Percentiles rank a stretch among this genome's conserved stretches.
These are phyloP conservation scores for Xylariomycetidae sp. DNA, from an alignment of 2,329 filamentous ascomycete species.

Conservation along the genomic window DNA sequence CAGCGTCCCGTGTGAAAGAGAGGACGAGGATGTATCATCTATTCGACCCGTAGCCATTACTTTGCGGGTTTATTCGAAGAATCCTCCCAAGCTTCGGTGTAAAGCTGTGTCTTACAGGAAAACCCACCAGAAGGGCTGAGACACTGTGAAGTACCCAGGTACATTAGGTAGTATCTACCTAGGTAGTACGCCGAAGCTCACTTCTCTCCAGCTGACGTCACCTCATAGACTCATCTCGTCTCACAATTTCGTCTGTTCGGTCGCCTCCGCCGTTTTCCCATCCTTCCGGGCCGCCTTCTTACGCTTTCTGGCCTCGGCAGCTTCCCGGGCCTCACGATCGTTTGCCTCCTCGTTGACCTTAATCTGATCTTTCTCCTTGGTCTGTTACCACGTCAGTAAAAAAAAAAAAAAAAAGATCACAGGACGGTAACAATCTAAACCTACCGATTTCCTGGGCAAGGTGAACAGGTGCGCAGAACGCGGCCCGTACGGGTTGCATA, in stretches of 20 bases:
- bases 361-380: not conserved
- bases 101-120: too few relatives aligned
- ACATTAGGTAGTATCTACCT: too few relatives aligned
- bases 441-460: not conserved
- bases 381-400: not conserved
- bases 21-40: too few relatives aligned
- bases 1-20: too few relatives aligned
- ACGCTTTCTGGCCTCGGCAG: not conserved
- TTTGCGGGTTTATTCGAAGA: too few relatives aligned
- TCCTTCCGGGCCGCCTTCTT: too few relatives aligned
- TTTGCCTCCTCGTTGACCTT: not conserved
- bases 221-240: not conserved
- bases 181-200: too few relatives aligned
- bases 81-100: too few relatives aligned
- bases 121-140: too few relatives aligned
- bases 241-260: not conserved
- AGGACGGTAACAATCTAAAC: not conserved
- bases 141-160: too few relatives aligned
- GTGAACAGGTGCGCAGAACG: not conserved
- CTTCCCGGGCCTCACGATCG: constrained; percentile 2
- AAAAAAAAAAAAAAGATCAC: not conserved
- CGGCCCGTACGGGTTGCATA: constrained; percentile 1
- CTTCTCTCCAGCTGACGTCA: too few relatives aligned
- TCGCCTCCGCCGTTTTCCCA: not conserved
- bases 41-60: too few relatives aligned